Evolutionary conservation across 352 stramenopile species (phyloP), one percentile per base, ranked within the genome.

Genomic region (Hyaloperonospora brassicae): DNA sequence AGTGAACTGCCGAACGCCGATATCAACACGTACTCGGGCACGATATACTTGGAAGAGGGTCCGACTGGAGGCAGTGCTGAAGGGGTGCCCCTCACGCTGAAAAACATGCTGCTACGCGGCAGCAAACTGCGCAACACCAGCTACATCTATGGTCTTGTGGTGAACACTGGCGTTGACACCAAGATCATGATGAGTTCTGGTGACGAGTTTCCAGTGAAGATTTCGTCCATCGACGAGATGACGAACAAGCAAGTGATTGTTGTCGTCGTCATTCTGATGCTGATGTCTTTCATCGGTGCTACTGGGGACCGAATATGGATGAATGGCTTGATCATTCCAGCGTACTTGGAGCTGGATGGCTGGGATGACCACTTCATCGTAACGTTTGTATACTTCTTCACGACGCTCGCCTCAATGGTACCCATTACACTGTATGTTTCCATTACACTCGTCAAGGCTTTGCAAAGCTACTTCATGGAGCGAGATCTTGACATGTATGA

Each of bases 151-250:
- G 93, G 90, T 0, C 55, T 98, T 6, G 95, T 97, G 5, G 72
- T 97, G 9, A 97, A 98, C 64, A 97, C 89, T 6, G 91, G 90
- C 23, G 68, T 94, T 27, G 90, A 98, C 51, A 79, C 74, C 5
- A 97, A 97, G 63, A 94, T 97, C 48, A 94, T 95, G 76, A 89
- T 90, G 83, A 96, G 79, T 56, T 89, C 82, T 2, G 79, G 77
- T 2, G 76, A 92, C 42, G 82, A 87, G 42, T 89, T 89, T 52
- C 73, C 82, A 1, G 68, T 90, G 1, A 94, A 94, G 57, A n/a
- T 87, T 12, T 88, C 74, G 9, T 88, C 79, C 7, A 90, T 94
- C 55, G 79, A 90, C 42, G 82, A 87, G 39, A 90, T 89, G 75
- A 91, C 78, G 8, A 90, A 94, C 64, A 71, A 69, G n/a, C 81